Conservation (phyloP, 2,329 filamentous ascomycete species). For the Beauveria sp. region DNA sequence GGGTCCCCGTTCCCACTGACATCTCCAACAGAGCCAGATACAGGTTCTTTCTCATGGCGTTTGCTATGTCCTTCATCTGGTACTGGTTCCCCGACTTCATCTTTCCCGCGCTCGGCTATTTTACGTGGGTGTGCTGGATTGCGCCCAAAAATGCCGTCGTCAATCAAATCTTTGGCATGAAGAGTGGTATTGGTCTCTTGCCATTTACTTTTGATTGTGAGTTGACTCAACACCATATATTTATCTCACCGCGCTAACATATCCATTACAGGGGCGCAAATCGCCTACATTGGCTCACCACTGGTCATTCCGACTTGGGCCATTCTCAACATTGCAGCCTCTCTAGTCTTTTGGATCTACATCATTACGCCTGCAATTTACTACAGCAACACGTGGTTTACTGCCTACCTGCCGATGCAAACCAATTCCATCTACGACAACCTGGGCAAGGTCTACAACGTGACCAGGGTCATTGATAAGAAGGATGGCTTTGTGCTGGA, state of each 20-base stretch:
- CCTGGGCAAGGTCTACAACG: slow-evolving; percentile 40
- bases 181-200: slow-evolving; percentile 30
- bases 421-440: slow-evolving; percentile 48
- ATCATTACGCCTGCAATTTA: slow-evolving; percentile 37
- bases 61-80: slow-evolving; percentile 32
- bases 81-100: slow-evolving; percentile 45
- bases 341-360: slow-evolving; percentile 39
- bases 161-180: slow-evolving; percentile 43
- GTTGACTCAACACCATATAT: background rate
- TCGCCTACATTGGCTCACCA: slow-evolving; percentile 34
- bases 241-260: background rate
- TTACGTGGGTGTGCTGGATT: slow-evolving; percentile 42
- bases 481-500: slow-evolving; percentile 35
- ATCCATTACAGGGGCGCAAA: slow-evolving; percentile 17
- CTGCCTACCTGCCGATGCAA: slow-evolving; percentile 44
- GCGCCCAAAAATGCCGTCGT: slow-evolving; percentile 37
- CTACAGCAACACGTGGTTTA: slow-evolving; percentile 42
- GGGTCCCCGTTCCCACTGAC: no score
- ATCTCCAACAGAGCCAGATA: slow-evolving; percentile 26
- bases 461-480: slow-evolving; percentile 38
- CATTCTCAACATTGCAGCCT: slow-evolving; percentile 39
- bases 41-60: slow-evolving; percentile 37
- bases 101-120: slow-evolving; percentile 36
- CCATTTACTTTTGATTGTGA: slow-evolving; percentile 36
- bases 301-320: slow-evolving; percentile 36